These are phyloP conservation scores for Fusarium austroafricanum DNA, from an alignment of 2,329 filamentous ascomycete species.

Conservation along the genomic window DNA sequence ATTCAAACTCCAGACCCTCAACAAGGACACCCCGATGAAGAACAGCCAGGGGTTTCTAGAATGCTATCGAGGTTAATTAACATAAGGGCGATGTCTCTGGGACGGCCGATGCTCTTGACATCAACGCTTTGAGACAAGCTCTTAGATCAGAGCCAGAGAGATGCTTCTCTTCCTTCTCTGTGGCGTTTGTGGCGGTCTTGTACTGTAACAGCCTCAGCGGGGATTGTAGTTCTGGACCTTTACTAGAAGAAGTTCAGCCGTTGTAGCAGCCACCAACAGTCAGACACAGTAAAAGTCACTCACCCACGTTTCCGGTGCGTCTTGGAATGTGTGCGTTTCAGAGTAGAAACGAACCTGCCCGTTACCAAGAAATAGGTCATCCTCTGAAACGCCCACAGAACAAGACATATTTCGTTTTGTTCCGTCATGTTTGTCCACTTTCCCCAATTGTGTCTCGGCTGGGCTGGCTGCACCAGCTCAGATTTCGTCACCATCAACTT, in stretches of 20 bases:
- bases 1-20: not conserved
- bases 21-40: slow-evolving; percentile 21
- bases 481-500: slow-evolving; percentile 7
- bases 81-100: slow-evolving; percentile 19
- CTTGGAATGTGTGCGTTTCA: slow-evolving; percentile 42
- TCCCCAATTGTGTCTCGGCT: slow-evolving; percentile 2
- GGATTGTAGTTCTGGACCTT: not conserved
- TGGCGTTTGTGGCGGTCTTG: slow-evolving; percentile 25
- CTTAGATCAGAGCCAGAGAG: not conserved
- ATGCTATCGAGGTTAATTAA: slow-evolving; percentile 27
- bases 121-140: slow-evolving; percentile 17
- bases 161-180: not conserved
- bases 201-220: slow-evolving; percentile 4
- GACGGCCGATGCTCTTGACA: slow-evolving; percentile 1
- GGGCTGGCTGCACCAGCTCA: not conserved
- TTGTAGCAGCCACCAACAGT: slow-evolving; percentile 1
- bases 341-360: slow-evolving; percentile 32
- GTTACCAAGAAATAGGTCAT: slow-evolving; percentile 28
- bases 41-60: slow-evolving; percentile 17
- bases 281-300: not conserved
- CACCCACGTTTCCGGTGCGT: slow-evolving; percentile 16
- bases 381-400: slow-evolving; percentile 14
- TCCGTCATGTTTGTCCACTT: slow-evolving; percentile 22
- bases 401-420: not conserved
- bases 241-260: not conserved